Evolutionary conservation across 352 stramenopile genomes (phyloP), one percentile per base, ranked within the genome.

Genomic region (Phytophthora ohioensis): DNA sequence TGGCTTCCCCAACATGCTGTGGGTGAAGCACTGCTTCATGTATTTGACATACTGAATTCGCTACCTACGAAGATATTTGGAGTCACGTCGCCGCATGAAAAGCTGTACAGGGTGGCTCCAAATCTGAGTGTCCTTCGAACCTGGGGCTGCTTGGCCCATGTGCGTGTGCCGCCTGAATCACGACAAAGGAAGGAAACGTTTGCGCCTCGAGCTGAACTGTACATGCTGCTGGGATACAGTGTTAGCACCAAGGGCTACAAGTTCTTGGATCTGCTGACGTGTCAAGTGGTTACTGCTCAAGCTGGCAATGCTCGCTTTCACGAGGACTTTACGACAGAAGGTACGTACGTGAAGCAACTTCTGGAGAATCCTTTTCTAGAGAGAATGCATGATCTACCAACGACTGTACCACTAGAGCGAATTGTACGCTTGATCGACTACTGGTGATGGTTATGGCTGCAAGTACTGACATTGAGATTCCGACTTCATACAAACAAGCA

Each of bases 371-470:
- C 9, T 1, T 69, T 35, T 12, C 21, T 8, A 8, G 30, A 35
- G 15, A 10, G 36, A 15, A 13, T 17, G 7, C 49, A 67, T 47
- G 13, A 49, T 11, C 32, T 61, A 0, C 49, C 48, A 3, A 9
- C 7, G 0, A 45, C 3, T 5, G n/a, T 41, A 3, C 60, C 57
- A n/a, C 32, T 51, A 8, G 41, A 2, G 39, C n/a, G 7, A 27
- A 68, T 51, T 6, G 60, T 68, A 6, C 52, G 61, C 0, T 21
- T 68, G 32, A 1, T 4, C 5, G 17, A 68, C 35, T 68, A 62
- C 9, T 51, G 34, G 17, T n/a, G 8, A 21, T 11, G 21, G 21
- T 2, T 27, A 27, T 27, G 21, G 21, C 21, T 27, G 21, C 21
- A 27, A 27, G 21, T 3, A 11, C 4, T 5, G 34, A 57, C 30